phyloP scores from a whole-genome alignment of 1,284 basidiomycete species.

The Apiotrichum sp. region DNA sequence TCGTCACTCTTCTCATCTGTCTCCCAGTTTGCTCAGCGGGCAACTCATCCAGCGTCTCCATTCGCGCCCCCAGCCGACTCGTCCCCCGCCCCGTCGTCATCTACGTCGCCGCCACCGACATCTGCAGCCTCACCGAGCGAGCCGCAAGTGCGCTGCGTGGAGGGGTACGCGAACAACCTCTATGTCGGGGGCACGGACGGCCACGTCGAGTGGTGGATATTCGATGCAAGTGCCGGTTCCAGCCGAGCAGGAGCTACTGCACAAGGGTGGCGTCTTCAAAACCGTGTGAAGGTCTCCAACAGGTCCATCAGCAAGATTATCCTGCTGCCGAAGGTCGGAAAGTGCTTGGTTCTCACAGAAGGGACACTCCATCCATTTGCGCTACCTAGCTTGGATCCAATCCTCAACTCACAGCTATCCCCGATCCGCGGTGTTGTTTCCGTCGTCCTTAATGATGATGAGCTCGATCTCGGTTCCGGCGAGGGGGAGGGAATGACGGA shows the following conservation, averaged over 20 bases:
- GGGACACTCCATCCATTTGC: slow-evolving; percentile 71
- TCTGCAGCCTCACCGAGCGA: not conserved
- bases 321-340: slow-evolving; percentile 63
- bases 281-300: slow-evolving; percentile 40
- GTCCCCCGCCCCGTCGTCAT: not conserved
- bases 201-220: slow-evolving; percentile 45
- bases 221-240: slow-evolving; percentile 28
- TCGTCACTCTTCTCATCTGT: slow-evolving; percentile 32
- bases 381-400: slow-evolving; percentile 67
- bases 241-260: slow-evolving; percentile 21
- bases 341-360: slow-evolving; percentile 47
- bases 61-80: not conserved
- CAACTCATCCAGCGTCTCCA: slow-evolving; percentile 12
- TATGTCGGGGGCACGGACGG: slow-evolving; percentile 47
- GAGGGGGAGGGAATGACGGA: slow-evolving; percentile 51
- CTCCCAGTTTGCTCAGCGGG: slow-evolving; percentile 33
- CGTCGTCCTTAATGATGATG: slow-evolving; percentile 68
- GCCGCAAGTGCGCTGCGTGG: slow-evolving; percentile 37
- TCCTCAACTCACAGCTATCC: slow-evolving; percentile 57
- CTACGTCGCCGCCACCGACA: slow-evolving; percentile 6
- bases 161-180: slow-evolving; percentile 44
- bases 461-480: slow-evolving; percentile 57
- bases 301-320: slow-evolving; percentile 66
- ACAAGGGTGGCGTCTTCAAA: slow-evolving; percentile 37
- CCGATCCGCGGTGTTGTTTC: slow-evolving; percentile 70